Percentiles rank a stretch among this genome's conserved stretches.
Conservation (phyloP, 139 green algal species). For the Monoraphidium neglectum region DNA sequence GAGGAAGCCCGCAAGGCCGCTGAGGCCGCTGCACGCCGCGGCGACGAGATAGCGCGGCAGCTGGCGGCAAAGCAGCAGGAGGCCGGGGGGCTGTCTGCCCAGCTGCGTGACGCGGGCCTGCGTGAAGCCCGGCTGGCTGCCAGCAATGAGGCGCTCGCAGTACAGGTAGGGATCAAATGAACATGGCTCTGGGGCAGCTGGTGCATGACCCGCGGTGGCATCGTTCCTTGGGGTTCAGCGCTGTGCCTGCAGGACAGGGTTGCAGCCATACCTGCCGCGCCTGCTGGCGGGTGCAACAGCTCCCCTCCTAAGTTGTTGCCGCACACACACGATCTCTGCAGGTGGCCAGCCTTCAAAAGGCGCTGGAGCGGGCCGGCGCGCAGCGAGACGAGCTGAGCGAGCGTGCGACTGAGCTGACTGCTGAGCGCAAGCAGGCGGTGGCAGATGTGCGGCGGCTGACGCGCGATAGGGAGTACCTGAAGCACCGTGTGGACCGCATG, state of each 20-base stretch:
- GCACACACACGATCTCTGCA: no score
- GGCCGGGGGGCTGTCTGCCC: background rate
- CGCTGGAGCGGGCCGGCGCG: constrained; percentile 1
- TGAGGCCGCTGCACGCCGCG: constrained; percentile 3
- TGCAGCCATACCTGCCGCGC: no score
- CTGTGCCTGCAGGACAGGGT: no score
- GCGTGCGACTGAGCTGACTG: constrained; percentile 4
- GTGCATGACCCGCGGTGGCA: no score
- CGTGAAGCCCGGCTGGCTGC: constrained; percentile 1
- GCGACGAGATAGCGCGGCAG: constrained; percentile 21
- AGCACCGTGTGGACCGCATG: constrained; percentile 32
- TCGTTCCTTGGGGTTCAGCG: no score
- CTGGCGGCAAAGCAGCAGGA: constrained; percentile 4
- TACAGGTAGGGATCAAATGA: no score
- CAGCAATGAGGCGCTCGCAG: constrained; percentile 17
- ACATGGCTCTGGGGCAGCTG: no score
- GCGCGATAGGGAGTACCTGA: constrained; percentile 33
- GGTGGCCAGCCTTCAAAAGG: constrained; percentile 17
- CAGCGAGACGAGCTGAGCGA: constrained; percentile 19
- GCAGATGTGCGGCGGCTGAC: constrained; percentile 15
- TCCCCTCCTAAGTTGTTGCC: no score
- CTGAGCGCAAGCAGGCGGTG: constrained; percentile 19
- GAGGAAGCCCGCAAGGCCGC: constrained; percentile 29
- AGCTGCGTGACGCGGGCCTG: constrained; percentile 1
- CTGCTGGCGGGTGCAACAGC: no score